Evolutionary conservation across 768 basidiomycete species (phyloP).

Genomic region (Leccinum barrowsii): DNA sequence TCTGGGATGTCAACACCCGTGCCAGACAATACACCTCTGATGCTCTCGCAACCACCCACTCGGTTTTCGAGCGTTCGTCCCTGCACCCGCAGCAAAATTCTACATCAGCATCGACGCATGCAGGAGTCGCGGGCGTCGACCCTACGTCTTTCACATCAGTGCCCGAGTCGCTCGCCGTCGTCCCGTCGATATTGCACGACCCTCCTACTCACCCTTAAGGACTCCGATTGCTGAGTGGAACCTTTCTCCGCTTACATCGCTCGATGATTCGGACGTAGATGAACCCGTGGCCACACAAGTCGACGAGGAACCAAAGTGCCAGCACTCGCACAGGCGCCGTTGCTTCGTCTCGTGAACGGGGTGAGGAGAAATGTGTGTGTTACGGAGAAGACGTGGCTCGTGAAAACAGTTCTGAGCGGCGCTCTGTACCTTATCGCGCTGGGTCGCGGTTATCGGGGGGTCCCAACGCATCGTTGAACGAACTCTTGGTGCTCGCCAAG

Average conservation of each 20-base stretch:
- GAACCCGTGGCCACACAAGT: neutral
- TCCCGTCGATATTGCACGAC: slow-evolving; percentile 13
- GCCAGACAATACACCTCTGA: neutral
- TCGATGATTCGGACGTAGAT: slow-evolving; percentile 2
- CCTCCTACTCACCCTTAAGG: neutral
- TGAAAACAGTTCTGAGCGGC: neutral
- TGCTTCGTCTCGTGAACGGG: no score
- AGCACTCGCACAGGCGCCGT: neutral
- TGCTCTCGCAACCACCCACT: slow-evolving; percentile 2
- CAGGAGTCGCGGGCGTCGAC: neutral
- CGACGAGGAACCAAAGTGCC: neutral
- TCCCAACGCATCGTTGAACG: slow-evolving; percentile 15
- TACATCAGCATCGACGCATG: neutral
- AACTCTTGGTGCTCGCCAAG: slow-evolving; percentile 16
- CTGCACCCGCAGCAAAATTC: neutral
- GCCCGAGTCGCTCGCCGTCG: neutral
- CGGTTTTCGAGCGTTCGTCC: neutral
- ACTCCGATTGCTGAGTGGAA: neutral
- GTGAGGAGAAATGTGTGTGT: no score
- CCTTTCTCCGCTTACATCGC: slow-evolving; percentile 20
- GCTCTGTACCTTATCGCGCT: neutral
- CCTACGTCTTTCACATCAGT: neutral
- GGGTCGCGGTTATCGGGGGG: slow-evolving; percentile 13
- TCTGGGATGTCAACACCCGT: slow-evolving; percentile 14
- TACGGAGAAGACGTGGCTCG: neutral